A percentile compares a stretch with the other conserved stretches of the same genome.
These are phyloP conservation scores for Spizellomyces punctatus DNA, from an alignment of 192 early-diverging fungal species.

Conservation along the genomic window DNA sequence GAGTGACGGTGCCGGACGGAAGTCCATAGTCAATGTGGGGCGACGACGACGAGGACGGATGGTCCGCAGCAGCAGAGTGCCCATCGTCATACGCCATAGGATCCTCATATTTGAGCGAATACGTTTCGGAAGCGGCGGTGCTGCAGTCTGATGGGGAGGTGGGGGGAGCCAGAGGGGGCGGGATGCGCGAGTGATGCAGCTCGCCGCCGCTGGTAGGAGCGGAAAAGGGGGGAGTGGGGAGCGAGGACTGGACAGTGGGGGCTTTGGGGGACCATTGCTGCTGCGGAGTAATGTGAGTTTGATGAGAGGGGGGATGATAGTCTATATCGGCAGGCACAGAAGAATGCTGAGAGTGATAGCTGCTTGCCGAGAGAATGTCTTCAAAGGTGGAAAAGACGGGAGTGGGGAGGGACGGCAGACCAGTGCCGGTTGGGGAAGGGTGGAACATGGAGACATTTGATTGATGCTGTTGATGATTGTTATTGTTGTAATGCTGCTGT, in stretches of 20 bases:
- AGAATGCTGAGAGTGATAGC: neutral
- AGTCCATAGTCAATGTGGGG: slow-evolving; percentile 1
- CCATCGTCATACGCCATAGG: neutral
- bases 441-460: neutral
- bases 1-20: slow-evolving; percentile 23
- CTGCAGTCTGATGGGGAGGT: slow-evolving; percentile 13
- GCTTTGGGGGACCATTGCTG: no score
- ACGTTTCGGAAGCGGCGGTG: neutral
- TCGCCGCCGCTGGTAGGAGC: slow-evolving; percentile 22
- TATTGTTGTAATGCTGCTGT: neutral
- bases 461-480: slow-evolving; percentile 2
- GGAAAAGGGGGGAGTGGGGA: slow-evolving; percentile 32
- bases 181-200: slow-evolving; percentile 11
- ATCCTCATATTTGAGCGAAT: neutral
- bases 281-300: neutral
- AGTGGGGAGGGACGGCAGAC: slow-evolving; percentile 21
- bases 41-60: neutral
- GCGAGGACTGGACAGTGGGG: neutral
- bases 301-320: neutral
- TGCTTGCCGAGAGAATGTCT: slow-evolving; percentile 15
- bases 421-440: slow-evolving; percentile 21
- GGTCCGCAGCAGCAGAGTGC: neutral
- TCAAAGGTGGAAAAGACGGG: slow-evolving; percentile 24
- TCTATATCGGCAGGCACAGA: neutral
- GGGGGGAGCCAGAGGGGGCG: slow-evolving; percentile 25